Conservation (phyloP, 2,329 filamentous ascomycete genomes). For the Diaporthe sp. region DNA sequence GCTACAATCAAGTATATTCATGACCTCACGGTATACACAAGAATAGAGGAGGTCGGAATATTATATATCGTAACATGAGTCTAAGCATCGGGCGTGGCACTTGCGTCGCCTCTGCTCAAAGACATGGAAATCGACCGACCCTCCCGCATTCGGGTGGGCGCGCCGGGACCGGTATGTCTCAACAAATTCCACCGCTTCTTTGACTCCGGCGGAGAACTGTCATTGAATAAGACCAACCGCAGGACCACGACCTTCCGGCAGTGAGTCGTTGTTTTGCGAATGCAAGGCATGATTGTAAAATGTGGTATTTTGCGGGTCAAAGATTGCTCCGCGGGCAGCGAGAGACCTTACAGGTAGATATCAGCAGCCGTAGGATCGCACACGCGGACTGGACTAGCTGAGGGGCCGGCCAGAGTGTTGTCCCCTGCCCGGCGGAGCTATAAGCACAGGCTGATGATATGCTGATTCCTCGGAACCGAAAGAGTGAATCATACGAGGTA, state of each 20-base stretch:
- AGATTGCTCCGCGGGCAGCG: neutral
- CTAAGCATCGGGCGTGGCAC: neutral
- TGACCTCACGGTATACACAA: neutral
- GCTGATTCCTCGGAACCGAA: neutral
- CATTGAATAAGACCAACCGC: neutral
- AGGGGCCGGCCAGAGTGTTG: neutral
- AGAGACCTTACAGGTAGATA: neutral
- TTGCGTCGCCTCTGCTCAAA: neutral
- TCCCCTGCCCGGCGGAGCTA: neutral
- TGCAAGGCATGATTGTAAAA: neutral
- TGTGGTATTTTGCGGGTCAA: neutral
- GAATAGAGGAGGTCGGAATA: neutral
- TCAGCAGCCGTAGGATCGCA: neutral
- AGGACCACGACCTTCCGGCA: neutral
- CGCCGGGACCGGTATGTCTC: neutral
- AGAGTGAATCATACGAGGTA: neutral
- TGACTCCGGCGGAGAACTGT: neutral
- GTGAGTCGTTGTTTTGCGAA: neutral
- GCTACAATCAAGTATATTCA: neutral
- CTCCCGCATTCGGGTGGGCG: constrained; percentile 2
- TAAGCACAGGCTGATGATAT: neutral
- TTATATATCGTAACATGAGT: neutral
- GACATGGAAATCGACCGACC: neutral
- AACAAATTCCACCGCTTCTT: neutral
- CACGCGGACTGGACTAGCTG: neutral